Percentiles rank a stretch among this genome's conserved stretches.
phyloP scores from a whole-genome alignment of 73 alveolate species.

The Symbiodinium pilosum region DNA sequence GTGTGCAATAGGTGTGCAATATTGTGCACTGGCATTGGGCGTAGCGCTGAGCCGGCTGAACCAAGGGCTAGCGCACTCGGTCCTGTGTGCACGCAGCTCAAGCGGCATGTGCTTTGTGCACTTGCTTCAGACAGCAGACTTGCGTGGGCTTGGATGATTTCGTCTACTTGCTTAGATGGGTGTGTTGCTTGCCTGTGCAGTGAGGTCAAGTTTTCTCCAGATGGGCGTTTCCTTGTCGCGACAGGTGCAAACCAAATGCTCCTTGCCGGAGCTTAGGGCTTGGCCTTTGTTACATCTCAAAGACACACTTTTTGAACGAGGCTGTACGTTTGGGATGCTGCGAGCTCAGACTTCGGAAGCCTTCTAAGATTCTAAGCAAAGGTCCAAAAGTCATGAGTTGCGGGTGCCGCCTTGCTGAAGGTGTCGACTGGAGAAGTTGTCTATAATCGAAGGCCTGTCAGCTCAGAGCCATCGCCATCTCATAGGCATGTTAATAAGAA shows the following conservation, averaged over 20 bases:
- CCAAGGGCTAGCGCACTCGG: slow-evolving; percentile 87
- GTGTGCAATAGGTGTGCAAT: background rate
- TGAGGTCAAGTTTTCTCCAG: slow-evolving; percentile 79
- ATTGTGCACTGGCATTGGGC: too few species aligned
- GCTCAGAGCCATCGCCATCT: background rate
- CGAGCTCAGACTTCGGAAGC: background rate
- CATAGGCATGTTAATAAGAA: background rate
- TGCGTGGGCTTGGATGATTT: background rate
- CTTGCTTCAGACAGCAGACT: background rate
- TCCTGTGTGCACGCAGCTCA: slow-evolving; percentile 35
- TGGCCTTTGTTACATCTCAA: background rate
- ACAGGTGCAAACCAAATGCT: slow-evolving; percentile 89
- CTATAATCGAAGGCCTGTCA: slow-evolving; percentile 59
- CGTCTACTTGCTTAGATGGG: too few species aligned
- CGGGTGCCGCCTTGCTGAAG: too few species aligned
- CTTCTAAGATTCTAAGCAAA: background rate
- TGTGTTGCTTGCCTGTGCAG: background rate
- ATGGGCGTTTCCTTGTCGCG: slow-evolving; percentile 85
- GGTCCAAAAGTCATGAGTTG: background rate
- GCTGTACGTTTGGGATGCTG: slow-evolving; percentile 49
- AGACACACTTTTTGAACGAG: background rate
- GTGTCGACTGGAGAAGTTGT: slow-evolving; percentile 84
- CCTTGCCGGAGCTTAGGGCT: background rate
- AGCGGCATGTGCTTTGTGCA: background rate
- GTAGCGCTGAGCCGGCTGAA: too few species aligned